Conservation (phyloP, 331 rosid genomes). For the Phaseolus coccineus region DNA sequence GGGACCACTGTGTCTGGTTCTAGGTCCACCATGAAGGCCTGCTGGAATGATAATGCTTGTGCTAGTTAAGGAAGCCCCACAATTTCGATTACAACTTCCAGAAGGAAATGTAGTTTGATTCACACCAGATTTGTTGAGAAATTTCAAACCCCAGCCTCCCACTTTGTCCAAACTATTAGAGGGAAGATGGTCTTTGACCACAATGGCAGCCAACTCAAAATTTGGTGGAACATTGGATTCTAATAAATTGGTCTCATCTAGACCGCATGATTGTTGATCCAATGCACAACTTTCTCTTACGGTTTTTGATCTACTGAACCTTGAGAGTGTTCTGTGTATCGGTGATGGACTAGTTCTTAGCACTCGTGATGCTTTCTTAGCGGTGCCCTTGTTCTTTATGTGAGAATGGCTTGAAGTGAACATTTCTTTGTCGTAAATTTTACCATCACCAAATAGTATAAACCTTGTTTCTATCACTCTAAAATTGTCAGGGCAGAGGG, state of each 20-base stretch:
- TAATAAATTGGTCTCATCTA: not conserved
- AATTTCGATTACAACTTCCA: not conserved
- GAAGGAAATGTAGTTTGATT: conserved; percentile 2
- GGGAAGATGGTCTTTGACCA: conserved; percentile 2
- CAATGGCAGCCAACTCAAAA: conserved; percentile 31
- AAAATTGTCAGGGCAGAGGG: not conserved
- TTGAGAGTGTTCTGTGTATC: conserved; percentile 12
- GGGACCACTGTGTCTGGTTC: not conserved
- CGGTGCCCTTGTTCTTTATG: not conserved
- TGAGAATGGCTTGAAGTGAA: conserved; percentile 3
- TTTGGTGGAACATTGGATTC: conserved; percentile 3
- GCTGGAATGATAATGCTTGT: conserved; percentile 12
- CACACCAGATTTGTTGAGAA: conserved; percentile 16
- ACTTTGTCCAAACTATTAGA: not conserved
- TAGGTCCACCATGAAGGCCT: conserved; percentile 32
- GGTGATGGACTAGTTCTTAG: conserved; percentile 2
- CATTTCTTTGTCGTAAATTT: not conserved
- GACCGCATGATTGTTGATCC: conserved; percentile 11
- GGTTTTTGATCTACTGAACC: conserved; percentile 18
- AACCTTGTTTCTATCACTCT: not conserved
- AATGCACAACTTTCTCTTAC: not conserved
- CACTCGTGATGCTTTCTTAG: not conserved
- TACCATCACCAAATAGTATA: not conserved
- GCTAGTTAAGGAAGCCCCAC: not conserved
- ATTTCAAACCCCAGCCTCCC: conserved; percentile 20